A percentile compares a stretch with the other conserved stretches of the same genome.
Evolutionary conservation across 768 basidiomycete species (phyloP).

Genomic region (Leccinum barrowsii): DNA sequence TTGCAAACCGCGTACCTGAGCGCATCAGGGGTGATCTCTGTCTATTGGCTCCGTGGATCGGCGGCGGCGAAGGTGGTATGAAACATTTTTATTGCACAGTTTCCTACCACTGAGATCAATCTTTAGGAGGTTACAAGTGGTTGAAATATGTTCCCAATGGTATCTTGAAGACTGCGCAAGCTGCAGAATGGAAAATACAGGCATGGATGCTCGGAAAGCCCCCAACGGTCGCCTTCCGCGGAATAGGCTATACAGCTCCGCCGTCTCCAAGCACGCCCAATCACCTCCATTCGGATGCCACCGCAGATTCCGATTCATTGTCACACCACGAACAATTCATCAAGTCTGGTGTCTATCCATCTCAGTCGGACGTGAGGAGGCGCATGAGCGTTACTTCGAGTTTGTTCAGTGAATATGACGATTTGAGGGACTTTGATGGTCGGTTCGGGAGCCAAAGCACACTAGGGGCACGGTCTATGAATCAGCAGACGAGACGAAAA

Average conservation of each 20-base stretch:
- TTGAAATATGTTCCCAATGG: conserved; percentile 94
- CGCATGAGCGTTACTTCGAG: conserved; percentile 73
- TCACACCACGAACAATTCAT: conserved; percentile 20
- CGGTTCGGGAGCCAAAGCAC: conserved; percentile 81
- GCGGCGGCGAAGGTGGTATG: conserved; percentile 85
- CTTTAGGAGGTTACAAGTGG: conserved; percentile 85
- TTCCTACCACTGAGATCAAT: conserved; percentile 12
- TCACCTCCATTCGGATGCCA: conserved; percentile 17
- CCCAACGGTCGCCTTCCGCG: conserved; percentile 77
- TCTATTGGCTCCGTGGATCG: conserved; percentile 94
- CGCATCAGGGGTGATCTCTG: conserved; percentile 83
- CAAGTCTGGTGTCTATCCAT: conserved; percentile 27
- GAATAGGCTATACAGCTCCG: conserved; percentile 74
- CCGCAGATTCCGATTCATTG: conserved; percentile 15
- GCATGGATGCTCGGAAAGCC: conserved; percentile 98
- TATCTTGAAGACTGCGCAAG: conserved; percentile 90
- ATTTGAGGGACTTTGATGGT: conserved; percentile 82
- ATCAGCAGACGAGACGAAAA: conserved; percentile 48
- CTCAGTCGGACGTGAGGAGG: conserved; percentile 39
- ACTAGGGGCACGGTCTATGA: conserved; percentile 44
- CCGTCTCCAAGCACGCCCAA: conserved; percentile 33
- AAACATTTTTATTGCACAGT: conserved; percentile 5
- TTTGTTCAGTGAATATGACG: conserved; percentile 83
- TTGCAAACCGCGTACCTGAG: conserved; percentile 69
- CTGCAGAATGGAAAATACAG: conserved; percentile 96